Evolutionary conservation across 306 rosid genomes (phyloP), one percentile per base, ranked within the genome.

Genomic region (Quercus engelmannii): DNA sequence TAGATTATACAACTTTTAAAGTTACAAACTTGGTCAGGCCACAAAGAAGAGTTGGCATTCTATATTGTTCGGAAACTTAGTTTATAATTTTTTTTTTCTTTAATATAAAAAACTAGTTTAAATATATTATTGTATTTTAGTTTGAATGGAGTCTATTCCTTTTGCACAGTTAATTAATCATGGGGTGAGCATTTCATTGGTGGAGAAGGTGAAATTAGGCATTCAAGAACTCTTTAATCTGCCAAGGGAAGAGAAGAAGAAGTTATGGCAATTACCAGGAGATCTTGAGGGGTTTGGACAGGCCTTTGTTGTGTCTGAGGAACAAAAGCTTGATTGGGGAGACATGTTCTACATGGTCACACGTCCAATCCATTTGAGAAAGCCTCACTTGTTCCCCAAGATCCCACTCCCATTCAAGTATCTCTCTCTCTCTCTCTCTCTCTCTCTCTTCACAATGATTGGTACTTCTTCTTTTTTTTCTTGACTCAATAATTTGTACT

Each of bases 271-370:
- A 62, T 28, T 25, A 31, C 54, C 55, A 56, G 82, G 78, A 65
- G 77, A 76, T 6, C 0, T 67, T 17, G 84, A 84, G 74, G 84
- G 87, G 3, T 84, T 80, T 49, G 84, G 84, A 4, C 84, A 84
- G 25, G 71, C 21, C 26, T 80, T 72, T 52, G 76, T 52, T 3
- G 21, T 49, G 17, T 72, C 76, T 0, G 38, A 72, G 7, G 76
- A 72, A 3, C 76, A 72, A 33, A 72, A 72, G 62, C 76, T 72
- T 49, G 63, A 72, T 2, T 72, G 43, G 59, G 43, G 6, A 15
- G 41, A 23, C 15, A 46, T 49, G 19, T 55, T 77, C 19, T 69
- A 67, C 52, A 0, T 67, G 49, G 6, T 67, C 26, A 33, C 51
- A 0, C 71, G 9, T 18, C 72, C 72, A 31, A 18, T 6, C 52